Base-by-base conservation (phyloP, 345 rosid genomes). In the Schrenkiella parvula region DNA sequence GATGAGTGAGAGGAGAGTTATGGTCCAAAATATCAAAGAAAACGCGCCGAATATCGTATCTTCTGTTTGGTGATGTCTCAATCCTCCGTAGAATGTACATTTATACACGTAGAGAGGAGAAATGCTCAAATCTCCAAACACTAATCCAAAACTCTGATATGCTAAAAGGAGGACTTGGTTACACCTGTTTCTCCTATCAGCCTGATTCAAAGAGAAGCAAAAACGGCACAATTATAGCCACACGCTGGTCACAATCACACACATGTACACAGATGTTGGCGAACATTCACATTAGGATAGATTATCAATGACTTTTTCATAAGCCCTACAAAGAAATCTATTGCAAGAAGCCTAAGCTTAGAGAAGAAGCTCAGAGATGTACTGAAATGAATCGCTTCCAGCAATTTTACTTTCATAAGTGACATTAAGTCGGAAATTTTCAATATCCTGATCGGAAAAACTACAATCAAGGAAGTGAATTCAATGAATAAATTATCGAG, bases 81-180 rank as follows among this genome's bases (percentile, higher is more conserved):
- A 55, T 48, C 82, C 83, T 57, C 93, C 97, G 14, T 87, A 87
- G 83, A 89, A 95, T 18, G 95, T 81, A 72, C 88, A 78, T 72
- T 81, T 87, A 77, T 87, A 95, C 57, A 89, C 97, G 56, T 89
- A 95, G 38, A 95, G 85, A 52, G 99, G 99, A 22, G 98, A 89
- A 72, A 83, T 88, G 77, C 84, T 77, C 87, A 91, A 77, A 66
- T 83, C 93, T 26, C 89, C 86, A 64, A 89, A 89, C 43, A 87
- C 93, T 11, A 88, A 62, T 25, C 99, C 98, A 15, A 93, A 86
- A 78, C 99, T 88, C 85, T 88, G 92, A 73, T 91, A 95, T 23
- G 95, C 92, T 71, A 91, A 78, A 38, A 84, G 80, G 34, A 89
- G 82, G 47, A 84, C 61, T 51, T 83, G 86, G 66, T 71, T 87